Base-by-base conservation (phyloP, 768 basidiomycete species). In the Xerocomellus chrysenteron region DNA sequence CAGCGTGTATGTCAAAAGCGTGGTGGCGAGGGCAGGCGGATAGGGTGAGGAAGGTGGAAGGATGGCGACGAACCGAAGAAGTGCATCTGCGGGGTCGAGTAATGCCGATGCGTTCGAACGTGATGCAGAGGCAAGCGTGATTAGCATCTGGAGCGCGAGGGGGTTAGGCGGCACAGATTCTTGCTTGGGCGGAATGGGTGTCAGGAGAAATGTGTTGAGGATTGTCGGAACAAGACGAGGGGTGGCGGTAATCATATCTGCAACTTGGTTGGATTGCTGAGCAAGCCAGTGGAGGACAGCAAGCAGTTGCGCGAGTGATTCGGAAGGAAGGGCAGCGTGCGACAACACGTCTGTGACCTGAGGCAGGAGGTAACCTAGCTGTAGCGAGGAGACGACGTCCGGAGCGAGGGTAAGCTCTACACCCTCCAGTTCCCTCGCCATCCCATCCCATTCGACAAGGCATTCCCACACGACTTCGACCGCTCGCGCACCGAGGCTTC, bases 391-490 rank as follows among this genome's bases (percentile, higher is more conserved):
- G 28, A 65, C 51, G 13, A 55, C 13, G 19, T 55, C 63, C n/a
- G 47, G 69, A 43, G 51, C 70, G 47, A 60, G 57, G 35, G 8
- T 28, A 39, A 63, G 65, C 41, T 90, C 87, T 8, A 85, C 75
- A 4, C 78, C 81, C 21, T 75, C 75, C 10, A 73, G 17, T 4
- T 59, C 62, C 4, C 47, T 53, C 37, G 54, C 32, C 19, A 70
- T 13, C 62, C 26, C 58, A 56, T 86, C 78, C 86, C 87, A 90
- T n/a, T 75, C 80, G 1, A 87, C 88, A 26, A 89, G 67, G 51
- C 85, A 86, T 56, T 83, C 82, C 88, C 90, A 92, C 21, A 88
- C 71, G 4, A 90, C 78, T 55, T 90, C 87, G 9, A 90, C 77
- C 0, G 88, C 90, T 12, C 77, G 78, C 4, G 80, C 80, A 8